Percentiles rank a stretch among this genome's conserved stretches.
Evolutionary conservation across 2,329 filamentous ascomycete species (phyloP).

Genomic region (Colletotrichum higginsianum): DNA sequence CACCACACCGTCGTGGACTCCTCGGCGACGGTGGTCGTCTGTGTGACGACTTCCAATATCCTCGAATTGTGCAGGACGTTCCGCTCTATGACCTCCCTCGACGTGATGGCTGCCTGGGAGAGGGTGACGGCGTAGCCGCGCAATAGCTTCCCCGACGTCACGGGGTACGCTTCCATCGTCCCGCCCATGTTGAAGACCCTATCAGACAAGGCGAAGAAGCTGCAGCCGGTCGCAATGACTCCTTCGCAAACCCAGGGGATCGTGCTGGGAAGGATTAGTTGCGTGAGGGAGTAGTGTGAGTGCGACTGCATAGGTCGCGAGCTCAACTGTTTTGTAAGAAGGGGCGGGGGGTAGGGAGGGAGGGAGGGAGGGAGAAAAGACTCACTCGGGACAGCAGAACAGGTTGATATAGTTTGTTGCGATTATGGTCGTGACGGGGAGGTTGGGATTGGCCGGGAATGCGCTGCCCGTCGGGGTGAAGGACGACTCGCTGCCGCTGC

Average conservation of each 20-base stretch:
- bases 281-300: not conserved
- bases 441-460: not conserved
- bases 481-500: too few relatives aligned
- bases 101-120: not conserved
- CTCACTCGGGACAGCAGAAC: conserved; percentile 21
- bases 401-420: not conserved
- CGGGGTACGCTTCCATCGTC: not conserved
- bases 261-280: not conserved
- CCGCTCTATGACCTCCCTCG: not conserved
- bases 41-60: too few relatives aligned
- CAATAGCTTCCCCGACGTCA: not conserved
- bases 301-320: not conserved
- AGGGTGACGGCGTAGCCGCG: conserved; percentile 1
- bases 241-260: not conserved
- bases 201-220: not conserved
- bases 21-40: not conserved
- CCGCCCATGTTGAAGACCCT: not conserved
- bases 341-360: too few relatives aligned
- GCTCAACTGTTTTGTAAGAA: too few relatives aligned
- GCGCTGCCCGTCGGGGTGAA: not conserved
- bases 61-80: too few relatives aligned
- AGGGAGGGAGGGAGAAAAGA: too few relatives aligned
- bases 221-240: not conserved
- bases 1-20: conserved; percentile 11
- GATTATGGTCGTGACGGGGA: not conserved